Evolutionary conservation across 2,329 filamentous ascomycete species (phyloP), one percentile per base, ranked within the genome.

Genomic region (Aspergillus floridensis): DNA sequence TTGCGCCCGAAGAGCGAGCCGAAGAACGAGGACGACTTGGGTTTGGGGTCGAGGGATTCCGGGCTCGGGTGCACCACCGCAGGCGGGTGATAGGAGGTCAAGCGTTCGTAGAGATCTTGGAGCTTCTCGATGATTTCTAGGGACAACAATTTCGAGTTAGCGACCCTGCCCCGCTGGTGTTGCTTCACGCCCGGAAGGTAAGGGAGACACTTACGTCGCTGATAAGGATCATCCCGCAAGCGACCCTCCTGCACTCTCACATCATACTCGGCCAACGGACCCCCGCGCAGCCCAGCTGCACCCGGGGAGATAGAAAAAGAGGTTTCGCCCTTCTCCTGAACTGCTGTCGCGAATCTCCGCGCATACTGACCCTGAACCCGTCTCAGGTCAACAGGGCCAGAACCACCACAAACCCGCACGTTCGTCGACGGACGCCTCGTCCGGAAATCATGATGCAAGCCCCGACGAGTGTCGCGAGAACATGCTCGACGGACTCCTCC

Each of bases 251-350:
- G 81, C 8, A 99, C 93, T 50, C 93, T 86, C 60, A 84, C 82
- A 74, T 97, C 89, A 75, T 99, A 99, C 76, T 98, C 93, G 64
- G 87, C 84, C 70, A 98, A 83, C 2, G 95, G 95, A 0, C 93
- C 93, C 62, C 72, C 70, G 26, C 58, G 56, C 31, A 63, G 60
- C n/a, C 60, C 46, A 56, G 58, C 47, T 52, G 54, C 49, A 26
- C 46, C 38, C 12, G 52, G 60, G 10, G 29, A 24, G 11, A 47
- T 5, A 35, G 12, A 16, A 35, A 12, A 19, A 44, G 38, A 44
- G 16, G 38, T 14, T 52, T 49, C 58, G 26, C 21, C 31, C 52
- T 62, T 58, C 54, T 58, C 57, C 35, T 53, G 56, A 50, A 54
- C 59, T 47, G 38, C 62, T 12, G 65, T 64, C 53, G 67, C 67